Evolutionary conservation across 2,329 filamentous ascomycete species (phyloP).

Genomic region (Chlorencoelia australis): DNA sequence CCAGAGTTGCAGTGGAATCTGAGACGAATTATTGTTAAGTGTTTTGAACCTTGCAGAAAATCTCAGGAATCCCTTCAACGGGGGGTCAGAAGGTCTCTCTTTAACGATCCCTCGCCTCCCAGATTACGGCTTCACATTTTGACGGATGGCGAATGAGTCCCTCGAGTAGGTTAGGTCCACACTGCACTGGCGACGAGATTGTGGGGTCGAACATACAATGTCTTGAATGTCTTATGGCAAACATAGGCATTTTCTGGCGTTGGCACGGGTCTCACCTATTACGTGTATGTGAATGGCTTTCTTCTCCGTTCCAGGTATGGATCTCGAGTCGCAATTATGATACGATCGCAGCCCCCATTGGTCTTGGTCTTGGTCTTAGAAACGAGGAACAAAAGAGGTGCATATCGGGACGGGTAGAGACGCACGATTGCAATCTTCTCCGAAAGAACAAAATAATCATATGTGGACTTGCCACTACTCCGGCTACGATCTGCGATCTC

Average conservation of each 20-base stretch:
- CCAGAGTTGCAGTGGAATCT: not conserved
- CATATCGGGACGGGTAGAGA: too few species aligned
- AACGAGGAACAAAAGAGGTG: too few species aligned
- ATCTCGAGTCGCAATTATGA: too few species aligned
- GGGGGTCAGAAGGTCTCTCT: slow-evolving; percentile 9
- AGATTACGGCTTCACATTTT: slow-evolving; percentile 5
- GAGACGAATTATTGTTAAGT: slow-evolving; percentile 8
- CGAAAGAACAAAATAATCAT: too few species aligned
- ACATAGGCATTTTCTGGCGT: not conserved
- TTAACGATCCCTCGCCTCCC: slow-evolving; percentile 12
- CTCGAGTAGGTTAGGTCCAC: slow-evolving; percentile 16
- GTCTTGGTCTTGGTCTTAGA: too few species aligned
- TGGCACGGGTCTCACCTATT: slow-evolving; percentile 7
- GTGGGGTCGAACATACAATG: slow-evolving; percentile 10
- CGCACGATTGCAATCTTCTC: too few species aligned
- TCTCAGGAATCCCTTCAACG: slow-evolving; percentile 14
- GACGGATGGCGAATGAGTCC: slow-evolving; percentile 7
- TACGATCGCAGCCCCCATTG: too few species aligned
- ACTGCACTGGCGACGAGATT: slow-evolving; percentile 11
- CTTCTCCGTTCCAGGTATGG: too few species aligned
- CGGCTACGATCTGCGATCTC: too few species aligned
- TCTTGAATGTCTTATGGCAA: slow-evolving; percentile 4
- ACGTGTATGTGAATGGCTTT: slow-evolving; percentile 8
- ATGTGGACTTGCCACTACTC: too few species aligned
- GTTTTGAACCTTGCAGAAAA: slow-evolving; percentile 17